Conservation (phyloP, 306 rosid genomes). For the Dalbergia cochinchinensis region DNA sequence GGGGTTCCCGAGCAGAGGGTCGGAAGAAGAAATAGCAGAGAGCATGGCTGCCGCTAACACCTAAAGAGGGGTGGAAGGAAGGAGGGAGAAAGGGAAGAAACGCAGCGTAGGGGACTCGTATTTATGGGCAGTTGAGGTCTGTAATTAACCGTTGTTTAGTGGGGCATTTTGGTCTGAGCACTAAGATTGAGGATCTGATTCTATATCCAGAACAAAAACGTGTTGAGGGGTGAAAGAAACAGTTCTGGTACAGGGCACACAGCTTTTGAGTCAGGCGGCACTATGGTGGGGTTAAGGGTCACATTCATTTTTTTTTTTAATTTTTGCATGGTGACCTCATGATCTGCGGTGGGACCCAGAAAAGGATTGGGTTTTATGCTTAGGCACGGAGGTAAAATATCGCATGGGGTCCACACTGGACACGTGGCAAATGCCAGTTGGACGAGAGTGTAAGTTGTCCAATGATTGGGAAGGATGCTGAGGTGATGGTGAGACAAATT, state of each 20-base stretch:
- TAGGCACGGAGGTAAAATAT: constrained; percentile 64
- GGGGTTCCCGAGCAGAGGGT: constrained; percentile 54
- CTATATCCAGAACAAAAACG: too few species aligned
- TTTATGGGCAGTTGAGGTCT: constrained; percentile 48
- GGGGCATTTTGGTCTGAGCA: constrained; percentile 56
- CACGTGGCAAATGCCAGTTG: constrained; percentile 10
- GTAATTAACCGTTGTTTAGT: not conserved
- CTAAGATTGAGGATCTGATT: too few species aligned
- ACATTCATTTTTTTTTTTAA: constrained; percentile 41
- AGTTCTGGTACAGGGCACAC: constrained; percentile 21
- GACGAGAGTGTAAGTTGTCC: constrained; percentile 30
- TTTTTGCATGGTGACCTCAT: constrained; percentile 44
- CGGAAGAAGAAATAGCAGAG: constrained; percentile 55
- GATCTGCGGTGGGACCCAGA: constrained; percentile 53
- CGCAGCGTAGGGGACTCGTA: constrained; percentile 58
- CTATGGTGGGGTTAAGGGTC: constrained; percentile 50
- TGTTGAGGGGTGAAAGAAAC: too few species aligned
- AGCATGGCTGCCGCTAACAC: constrained; percentile 58
- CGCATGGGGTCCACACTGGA: constrained; percentile 42
- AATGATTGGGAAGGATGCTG: constrained; percentile 44
- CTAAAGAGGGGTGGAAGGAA: constrained; percentile 48
- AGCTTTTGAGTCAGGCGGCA: constrained; percentile 91
- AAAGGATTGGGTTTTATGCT: constrained; percentile 55
- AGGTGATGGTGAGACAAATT: constrained; percentile 33
- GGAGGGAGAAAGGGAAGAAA: constrained; percentile 87